Percentiles rank a stretch among this genome's conserved stretches.
Conservation (phyloP, 73 alveolate genomes). For the Blepharisma stoltei region DNA sequence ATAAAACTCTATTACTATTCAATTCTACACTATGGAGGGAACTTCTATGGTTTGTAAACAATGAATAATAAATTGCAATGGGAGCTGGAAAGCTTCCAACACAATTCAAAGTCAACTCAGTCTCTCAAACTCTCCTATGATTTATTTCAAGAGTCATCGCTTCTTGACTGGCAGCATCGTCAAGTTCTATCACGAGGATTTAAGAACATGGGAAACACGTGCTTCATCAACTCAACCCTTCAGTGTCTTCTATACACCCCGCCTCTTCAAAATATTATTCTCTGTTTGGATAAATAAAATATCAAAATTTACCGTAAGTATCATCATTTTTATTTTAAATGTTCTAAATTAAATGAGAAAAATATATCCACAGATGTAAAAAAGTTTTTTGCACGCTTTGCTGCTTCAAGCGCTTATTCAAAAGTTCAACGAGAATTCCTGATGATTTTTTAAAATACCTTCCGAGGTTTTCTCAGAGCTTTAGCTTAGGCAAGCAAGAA, state of each 20-base stretch:
- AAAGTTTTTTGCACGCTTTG: conserved; percentile 3
- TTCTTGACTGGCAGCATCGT: conserved; percentile 58
- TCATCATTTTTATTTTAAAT: too few relatives aligned
- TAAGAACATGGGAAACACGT: conserved; percentile 54
- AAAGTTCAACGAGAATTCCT: neutral
- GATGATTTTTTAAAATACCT: too few relatives aligned
- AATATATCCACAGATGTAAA: conserved; percentile 11
- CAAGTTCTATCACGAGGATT: conserved; percentile 5
- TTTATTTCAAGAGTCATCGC: neutral
- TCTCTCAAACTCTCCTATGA: too few relatives aligned
- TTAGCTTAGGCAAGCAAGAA: conserved; percentile 39
- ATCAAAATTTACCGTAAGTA: too few relatives aligned
- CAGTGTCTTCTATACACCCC: conserved; percentile 51
- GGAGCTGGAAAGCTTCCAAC: too few relatives aligned
- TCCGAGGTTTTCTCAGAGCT: neutral
- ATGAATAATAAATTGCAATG: too few relatives aligned
- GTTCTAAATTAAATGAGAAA: too few relatives aligned
- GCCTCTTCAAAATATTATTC: conserved; percentile 34
- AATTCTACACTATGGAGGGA: too few relatives aligned
- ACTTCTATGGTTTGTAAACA: too few relatives aligned
- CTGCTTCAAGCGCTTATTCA: conserved; percentile 10
- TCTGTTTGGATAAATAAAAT: too few relatives aligned
- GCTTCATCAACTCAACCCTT: conserved; percentile 60
- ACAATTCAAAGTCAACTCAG: too few relatives aligned
- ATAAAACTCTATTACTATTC: too few relatives aligned